phyloP scores from a whole-genome alignment of 371 early-diverging fungal genomes.

The Mortierella sp. region DNA sequence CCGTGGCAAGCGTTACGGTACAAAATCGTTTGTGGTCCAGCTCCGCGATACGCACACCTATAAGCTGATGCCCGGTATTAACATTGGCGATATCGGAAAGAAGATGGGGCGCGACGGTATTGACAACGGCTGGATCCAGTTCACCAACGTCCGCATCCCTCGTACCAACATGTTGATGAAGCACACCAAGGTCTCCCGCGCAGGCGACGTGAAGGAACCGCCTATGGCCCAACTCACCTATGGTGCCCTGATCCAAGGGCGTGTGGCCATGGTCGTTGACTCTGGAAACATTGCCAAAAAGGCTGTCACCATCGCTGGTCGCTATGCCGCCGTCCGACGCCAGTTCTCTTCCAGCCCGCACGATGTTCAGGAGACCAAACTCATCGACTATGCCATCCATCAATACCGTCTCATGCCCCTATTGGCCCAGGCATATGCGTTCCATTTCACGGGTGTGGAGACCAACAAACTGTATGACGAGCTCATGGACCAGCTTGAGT shows the following conservation, averaged over 20 bases:
- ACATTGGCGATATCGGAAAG: conserved; percentile 79
- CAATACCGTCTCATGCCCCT: conserved; percentile 93
- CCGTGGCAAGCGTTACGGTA: conserved; percentile 81
- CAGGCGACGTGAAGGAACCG: conserved; percentile 78
- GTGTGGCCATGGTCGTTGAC: conserved; percentile 92
- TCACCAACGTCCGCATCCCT: conserved; percentile 84
- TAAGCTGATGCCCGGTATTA: conserved; percentile 67
- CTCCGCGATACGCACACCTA: conserved; percentile 74
- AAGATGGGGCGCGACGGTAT: conserved; percentile 88
- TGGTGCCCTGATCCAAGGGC: conserved; percentile 89
- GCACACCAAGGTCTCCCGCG: conserved; percentile 90
- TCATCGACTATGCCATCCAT: conserved; percentile 93
- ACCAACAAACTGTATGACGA: conserved; percentile 80
- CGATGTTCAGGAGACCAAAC: conserved; percentile 79
- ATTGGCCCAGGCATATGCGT: conserved; percentile 90
- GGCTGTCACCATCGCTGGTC: conserved; percentile 90
- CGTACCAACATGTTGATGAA: conserved; percentile 90
- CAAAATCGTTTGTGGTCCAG: conserved; percentile 82
- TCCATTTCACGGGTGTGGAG: conserved; percentile 90
- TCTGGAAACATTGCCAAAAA: conserved; percentile 90
- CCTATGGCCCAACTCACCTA: conserved; percentile 83
- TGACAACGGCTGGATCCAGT: conserved; percentile 89
- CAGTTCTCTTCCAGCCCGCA: conserved; percentile 76
- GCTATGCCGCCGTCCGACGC: conserved; percentile 92
- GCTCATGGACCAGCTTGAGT: conserved; percentile 80